A percentile compares a stretch with the other conserved stretches of the same genome.
phyloP scores from a whole-genome alignment of 345 rosid species.

The Isatis tinctoria region DNA sequence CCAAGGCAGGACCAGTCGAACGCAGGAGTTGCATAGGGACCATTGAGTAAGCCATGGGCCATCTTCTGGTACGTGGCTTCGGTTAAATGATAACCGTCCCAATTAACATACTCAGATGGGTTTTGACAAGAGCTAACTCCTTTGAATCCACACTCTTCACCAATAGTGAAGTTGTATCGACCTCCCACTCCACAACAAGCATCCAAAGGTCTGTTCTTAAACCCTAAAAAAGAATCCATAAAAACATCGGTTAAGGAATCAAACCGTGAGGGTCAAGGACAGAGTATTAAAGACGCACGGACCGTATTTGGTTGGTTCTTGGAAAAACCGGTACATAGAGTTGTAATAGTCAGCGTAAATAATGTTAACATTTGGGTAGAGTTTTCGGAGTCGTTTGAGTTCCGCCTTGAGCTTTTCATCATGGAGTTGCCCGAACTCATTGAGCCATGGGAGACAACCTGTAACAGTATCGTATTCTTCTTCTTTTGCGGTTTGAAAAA shows the following conservation, averaged over 20 bases:
- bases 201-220: slow-evolving; percentile 15
- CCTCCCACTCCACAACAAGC: slow-evolving; percentile 53
- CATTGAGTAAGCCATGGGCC: slow-evolving; percentile 23
- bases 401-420: slow-evolving; percentile 32
- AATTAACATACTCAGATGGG: slow-evolving; percentile 37
- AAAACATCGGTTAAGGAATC: neutral
- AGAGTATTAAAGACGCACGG: neutral
- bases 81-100: slow-evolving; percentile 48
- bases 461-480: slow-evolving; percentile 35
- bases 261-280: neutral
- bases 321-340: neutral
- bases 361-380: slow-evolving; percentile 34
- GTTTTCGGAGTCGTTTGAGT: slow-evolving; percentile 12
- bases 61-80: slow-evolving; percentile 22
- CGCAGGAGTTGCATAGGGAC: slow-evolving; percentile 29
- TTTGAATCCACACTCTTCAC: slow-evolving; percentile 22
- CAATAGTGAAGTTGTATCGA: slow-evolving; percentile 36
- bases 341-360: slow-evolving; percentile 43
- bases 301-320: slow-evolving; percentile 30
- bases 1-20: slow-evolving; percentile 25
- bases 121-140: slow-evolving; percentile 25
- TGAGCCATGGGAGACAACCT: slow-evolving; percentile 43
- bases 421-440: slow-evolving; percentile 37
- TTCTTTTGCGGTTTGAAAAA: slow-evolving; percentile 15
- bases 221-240: slow-evolving; percentile 25